Conservation (phyloP, 2,329 filamentous ascomycete genomes). For the Diaporthe nobilis region DNA sequence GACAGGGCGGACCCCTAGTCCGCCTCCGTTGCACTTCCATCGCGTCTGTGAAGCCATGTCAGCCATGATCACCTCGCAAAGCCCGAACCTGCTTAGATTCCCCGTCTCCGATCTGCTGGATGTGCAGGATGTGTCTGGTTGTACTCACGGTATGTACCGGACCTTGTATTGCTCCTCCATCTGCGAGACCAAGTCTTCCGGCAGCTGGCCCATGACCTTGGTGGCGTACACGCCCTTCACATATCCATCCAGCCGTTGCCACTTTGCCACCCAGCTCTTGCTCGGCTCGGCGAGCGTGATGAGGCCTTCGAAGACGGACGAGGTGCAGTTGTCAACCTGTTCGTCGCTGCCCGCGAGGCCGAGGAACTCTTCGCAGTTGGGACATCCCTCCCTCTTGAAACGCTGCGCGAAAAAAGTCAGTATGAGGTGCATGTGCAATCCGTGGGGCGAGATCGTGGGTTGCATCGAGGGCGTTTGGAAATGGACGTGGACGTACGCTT, state of each 20-base stretch:
- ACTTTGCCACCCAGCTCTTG: conserved; percentile 94
- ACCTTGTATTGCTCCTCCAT: conserved; percentile 75
- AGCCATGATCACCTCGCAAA: neutral
- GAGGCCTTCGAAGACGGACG: conserved; percentile 93
- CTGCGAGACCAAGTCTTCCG: conserved; percentile 73
- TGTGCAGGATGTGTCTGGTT: neutral
- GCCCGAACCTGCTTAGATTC: no score
- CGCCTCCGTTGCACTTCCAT: conserved; percentile 68
- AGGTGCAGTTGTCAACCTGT: conserved; percentile 91
- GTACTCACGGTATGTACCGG: conserved; percentile 76
- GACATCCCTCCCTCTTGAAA: conserved; percentile 90
- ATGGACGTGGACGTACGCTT: conserved; percentile 65
- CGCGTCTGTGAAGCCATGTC: conserved; percentile 57
- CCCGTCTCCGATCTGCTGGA: neutral
- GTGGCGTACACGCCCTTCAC: conserved; percentile 92
- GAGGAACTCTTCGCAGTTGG: conserved; percentile 96
- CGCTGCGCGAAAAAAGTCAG: conserved; percentile 65
- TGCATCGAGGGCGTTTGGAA: neutral
- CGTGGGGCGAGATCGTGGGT: neutral
- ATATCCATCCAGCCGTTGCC: conserved; percentile 92
- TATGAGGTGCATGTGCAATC: conserved; percentile 22
- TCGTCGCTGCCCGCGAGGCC: conserved; percentile 85
- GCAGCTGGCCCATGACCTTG: conserved; percentile 88
- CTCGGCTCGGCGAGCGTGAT: conserved; percentile 87
- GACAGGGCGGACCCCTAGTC: conserved; percentile 47